These are phyloP conservation scores for Pyricularia sp. DNA, from an alignment of 2,329 filamentous ascomycete genomes.

Conservation along the genomic window DNA sequence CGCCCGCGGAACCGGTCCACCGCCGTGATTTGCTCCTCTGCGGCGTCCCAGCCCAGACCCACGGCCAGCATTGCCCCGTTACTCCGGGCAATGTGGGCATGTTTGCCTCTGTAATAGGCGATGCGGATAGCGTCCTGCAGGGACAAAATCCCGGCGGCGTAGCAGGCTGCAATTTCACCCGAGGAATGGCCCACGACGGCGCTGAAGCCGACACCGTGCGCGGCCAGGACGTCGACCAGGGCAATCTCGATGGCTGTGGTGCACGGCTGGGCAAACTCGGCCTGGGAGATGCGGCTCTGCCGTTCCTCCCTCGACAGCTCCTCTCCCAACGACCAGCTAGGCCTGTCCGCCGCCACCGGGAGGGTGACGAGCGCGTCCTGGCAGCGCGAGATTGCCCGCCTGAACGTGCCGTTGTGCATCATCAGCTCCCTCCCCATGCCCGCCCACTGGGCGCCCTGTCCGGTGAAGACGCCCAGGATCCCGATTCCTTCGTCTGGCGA, in stretches of 20 bases:
- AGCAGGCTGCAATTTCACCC: constrained; percentile 35
- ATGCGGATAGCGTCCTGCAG: constrained; percentile 12
- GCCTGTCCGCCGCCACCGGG: constrained; percentile 14
- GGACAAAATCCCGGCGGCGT: constrained; percentile 23
- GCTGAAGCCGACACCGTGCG: constrained; percentile 19
- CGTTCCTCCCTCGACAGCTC: constrained; percentile 25
- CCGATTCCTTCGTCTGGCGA: constrained; percentile 17
- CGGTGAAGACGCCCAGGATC: constrained; percentile 24
- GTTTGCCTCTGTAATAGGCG: constrained; percentile 13
- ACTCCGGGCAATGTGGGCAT: background rate
- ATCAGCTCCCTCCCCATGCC: constrained; percentile 28
- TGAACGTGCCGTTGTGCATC: constrained; percentile 20
- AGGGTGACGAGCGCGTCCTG: constrained; percentile 9
- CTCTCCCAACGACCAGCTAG: constrained; percentile 24
- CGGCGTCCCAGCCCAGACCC: constrained; percentile 14
- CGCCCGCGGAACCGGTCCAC: background rate
- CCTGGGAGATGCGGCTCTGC: constrained; percentile 23
- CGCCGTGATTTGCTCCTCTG: background rate
- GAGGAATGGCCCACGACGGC: constrained; percentile 31
- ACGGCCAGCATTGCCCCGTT: constrained; percentile 31
- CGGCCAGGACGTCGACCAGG: constrained; percentile 27
- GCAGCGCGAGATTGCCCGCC: constrained; percentile 20
- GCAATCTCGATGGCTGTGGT: constrained; percentile 29
- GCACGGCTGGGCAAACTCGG: constrained; percentile 25
- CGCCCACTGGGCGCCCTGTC: constrained; percentile 33